These are phyloP conservation scores for Strobilomyces echinocephalus DNA, from an alignment of 768 basidiomycete species.

Conservation along the genomic window DNA sequence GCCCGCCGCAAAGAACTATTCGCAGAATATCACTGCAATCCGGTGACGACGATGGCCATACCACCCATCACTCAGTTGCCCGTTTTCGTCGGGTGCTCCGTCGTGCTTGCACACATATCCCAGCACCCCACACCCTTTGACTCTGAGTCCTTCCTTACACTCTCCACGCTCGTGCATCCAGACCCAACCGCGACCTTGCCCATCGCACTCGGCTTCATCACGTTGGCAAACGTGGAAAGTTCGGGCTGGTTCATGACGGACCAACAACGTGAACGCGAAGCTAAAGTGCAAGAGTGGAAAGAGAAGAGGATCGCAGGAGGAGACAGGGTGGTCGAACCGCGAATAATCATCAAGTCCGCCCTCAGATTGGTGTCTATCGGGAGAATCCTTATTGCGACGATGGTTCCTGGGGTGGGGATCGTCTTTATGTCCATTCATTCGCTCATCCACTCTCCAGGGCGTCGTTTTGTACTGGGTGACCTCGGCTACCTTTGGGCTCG, in stretches of 20 bases:
- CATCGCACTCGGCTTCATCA: constrained; percentile 65
- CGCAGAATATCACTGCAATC: constrained; percentile 51
- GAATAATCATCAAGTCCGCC: constrained; percentile 48
- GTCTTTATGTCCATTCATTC: constrained; percentile 16
- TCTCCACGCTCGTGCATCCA: constrained; percentile 63
- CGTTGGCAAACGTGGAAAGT: constrained; percentile 76
- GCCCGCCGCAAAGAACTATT: constrained; percentile 56
- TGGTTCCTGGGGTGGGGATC: constrained; percentile 61
- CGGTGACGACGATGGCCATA: constrained; percentile 51
- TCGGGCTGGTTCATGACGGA: constrained; percentile 67
- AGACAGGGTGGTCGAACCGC: constrained; percentile 42
- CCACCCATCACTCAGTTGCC: constrained; percentile 68
- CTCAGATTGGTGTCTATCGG: constrained; percentile 56
- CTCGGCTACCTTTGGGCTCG: constrained; percentile 67
- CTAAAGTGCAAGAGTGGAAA: constrained; percentile 43
- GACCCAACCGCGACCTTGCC: constrained; percentile 70
- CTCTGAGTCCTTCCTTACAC: constrained; percentile 71
- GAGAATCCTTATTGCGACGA: constrained; percentile 61
- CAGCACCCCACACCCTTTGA: constrained; percentile 62
- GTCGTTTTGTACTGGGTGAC: constrained; percentile 74
- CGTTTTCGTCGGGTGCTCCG: constrained; percentile 62
- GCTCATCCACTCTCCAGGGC: constrained; percentile 35
- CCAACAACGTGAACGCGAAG: constrained; percentile 48
- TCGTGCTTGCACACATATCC: constrained; percentile 52
- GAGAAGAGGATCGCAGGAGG: constrained; percentile 41